A percentile compares a stretch with the other conserved stretches of the same genome.
Evolutionary conservation across 176 grass and related monocot species (phyloP).

Genomic region (Avena atlantica): DNA sequence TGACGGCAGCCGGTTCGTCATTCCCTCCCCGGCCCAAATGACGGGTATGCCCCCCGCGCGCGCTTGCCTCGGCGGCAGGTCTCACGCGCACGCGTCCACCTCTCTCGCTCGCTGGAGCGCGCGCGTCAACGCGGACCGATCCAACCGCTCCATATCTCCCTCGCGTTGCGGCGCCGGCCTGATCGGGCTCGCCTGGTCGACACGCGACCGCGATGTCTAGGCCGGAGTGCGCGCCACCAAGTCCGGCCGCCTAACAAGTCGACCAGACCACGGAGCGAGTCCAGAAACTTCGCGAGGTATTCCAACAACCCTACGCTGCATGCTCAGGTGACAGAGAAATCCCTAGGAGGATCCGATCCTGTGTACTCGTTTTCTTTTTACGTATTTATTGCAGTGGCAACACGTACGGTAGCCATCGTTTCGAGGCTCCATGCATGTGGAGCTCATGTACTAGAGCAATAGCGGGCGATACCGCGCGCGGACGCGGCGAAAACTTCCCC

Average conservation of each 20-base stretch:
- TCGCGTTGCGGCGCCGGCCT: neutral
- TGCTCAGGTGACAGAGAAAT: too few species aligned
- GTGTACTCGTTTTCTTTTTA: too few species aligned
- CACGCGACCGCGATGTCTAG: constrained; percentile 6
- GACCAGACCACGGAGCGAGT: too few species aligned
- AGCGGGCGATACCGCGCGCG: neutral
- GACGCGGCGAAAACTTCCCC: neutral
- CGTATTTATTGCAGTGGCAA: too few species aligned
- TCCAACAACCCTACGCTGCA: neutral
- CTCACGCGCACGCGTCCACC: neutral
- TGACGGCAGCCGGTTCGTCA: constrained; percentile 62
- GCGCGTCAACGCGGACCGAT: neutral
- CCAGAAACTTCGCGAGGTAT: neutral
- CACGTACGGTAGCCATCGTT: neutral
- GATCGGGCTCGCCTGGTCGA: neutral
- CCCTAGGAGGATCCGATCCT: too few species aligned
- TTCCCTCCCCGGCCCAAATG: neutral
- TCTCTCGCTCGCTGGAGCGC: too few species aligned
- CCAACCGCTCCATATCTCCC: too few species aligned
- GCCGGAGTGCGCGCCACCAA: neutral
- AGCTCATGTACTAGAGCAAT: too few species aligned
- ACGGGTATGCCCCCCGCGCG: neutral
- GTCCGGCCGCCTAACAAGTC: too few species aligned
- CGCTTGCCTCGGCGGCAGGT: constrained; percentile 36
- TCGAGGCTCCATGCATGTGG: neutral